Base-by-base conservation (phyloP, 495 filamentous ascomycete genomes). In the Astrothelium macrocarpum region DNA sequence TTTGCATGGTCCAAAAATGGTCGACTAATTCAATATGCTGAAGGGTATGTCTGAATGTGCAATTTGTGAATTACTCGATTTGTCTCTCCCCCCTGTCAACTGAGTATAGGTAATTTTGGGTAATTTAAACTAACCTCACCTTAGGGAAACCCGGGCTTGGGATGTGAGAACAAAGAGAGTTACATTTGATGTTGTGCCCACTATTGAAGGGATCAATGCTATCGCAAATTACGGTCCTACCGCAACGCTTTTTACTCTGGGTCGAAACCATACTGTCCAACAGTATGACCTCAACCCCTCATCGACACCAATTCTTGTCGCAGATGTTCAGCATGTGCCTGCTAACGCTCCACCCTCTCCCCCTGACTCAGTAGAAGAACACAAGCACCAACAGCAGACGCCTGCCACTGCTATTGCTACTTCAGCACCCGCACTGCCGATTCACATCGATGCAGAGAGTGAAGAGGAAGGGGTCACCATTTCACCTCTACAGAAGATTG, bases 1-100 rank as follows among this genome's bases (percentile, higher is more conserved):
- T 89, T 96, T 81, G 88, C 84, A 28, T 99, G 94, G 94, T 97
- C 95, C 2, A 97, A 95, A 78, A 96, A 95, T 78, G 94, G 94
- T 31, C 87, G 90, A 67, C 91, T 99, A 65, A 82, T 99, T 59
- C 94, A 99, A 76, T 93, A 85, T 76, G 84, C 91, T 9, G 91
- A 97, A 75, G 85, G 89, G 93, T 97, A 77, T 79, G 90, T 82
- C 14, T 18, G 49, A 56, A 20, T 16, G 23, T 20, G 5, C 45
- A 12, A 5, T 49, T 49, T 49, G 45, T n/a, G 12, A 42, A 62
- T 14, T 20, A 23, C 20, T 39, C 12, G 23, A 29, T 32, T 31
- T 31, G 12, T 32, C 18, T 1, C 18, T 1, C 20, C 31, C 67
- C 67, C 62, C 61, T 67, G 65, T 67, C 64, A 12, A 23, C n/a